Percentiles rank a stretch among this genome's conserved stretches.
Conservation (phyloP, 2,329 filamentous ascomycete species). For the Trichophyton rubrum region DNA sequence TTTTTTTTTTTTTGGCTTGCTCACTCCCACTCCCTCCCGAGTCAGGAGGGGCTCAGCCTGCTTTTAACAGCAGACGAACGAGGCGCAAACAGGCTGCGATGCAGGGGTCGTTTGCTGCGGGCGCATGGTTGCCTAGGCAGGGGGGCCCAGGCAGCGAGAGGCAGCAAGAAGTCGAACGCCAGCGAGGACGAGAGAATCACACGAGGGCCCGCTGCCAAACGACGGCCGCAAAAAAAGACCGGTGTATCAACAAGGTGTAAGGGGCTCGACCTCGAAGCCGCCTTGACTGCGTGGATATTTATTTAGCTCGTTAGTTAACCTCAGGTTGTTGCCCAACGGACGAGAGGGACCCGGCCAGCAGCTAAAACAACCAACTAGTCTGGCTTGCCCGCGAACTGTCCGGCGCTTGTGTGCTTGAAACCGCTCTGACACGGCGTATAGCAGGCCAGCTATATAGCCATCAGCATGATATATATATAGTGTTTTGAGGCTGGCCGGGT, state of each 20-base stretch:
- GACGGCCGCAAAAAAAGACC: background rate
- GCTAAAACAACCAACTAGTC: background rate
- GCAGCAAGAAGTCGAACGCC: background rate
- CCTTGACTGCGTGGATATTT: no score
- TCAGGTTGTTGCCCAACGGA: background rate
- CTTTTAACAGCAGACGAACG: background rate
- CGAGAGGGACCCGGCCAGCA: background rate
- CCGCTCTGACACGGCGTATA: no score
- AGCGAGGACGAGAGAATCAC: background rate
- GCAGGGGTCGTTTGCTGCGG: background rate
- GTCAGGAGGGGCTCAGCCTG: background rate
- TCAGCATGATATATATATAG: no score
- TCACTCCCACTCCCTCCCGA: background rate
- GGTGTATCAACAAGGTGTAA: background rate
- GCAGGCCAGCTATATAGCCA: no score
- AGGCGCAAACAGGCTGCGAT: background rate
- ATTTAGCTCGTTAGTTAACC: no score
- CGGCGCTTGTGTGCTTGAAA: background rate
- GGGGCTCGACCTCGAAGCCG: no score
- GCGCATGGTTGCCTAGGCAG: conserved; percentile 2
- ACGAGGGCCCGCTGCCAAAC: background rate
- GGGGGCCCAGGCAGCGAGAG: background rate
- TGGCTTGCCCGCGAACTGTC: background rate
- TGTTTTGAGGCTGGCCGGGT: no score
- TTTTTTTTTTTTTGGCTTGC: no score